Evolutionary conservation across 2,329 filamentous ascomycete genomes (phyloP), one percentile per base, ranked within the genome.

Genomic region (Ilyonectria robusta): DNA sequence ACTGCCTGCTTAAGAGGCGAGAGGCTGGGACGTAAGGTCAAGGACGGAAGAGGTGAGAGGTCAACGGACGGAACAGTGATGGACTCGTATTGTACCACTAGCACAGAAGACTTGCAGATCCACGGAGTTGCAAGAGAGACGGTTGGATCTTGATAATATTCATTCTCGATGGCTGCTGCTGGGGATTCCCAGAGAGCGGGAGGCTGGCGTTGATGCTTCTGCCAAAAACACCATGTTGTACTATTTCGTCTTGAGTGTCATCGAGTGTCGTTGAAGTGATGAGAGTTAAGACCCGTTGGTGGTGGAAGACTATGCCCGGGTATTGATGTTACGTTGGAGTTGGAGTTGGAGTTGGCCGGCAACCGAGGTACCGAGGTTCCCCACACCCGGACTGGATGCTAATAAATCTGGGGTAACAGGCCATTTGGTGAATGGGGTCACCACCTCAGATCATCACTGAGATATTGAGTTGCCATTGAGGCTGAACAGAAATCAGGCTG

Each of bases 1-100:
- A 2, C 84, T 98, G 67, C 92, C 92, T 21, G 89, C 90, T 56
- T 94, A 84, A 76, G 21, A 31, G n/a, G 29, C 13, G 19, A 42
- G 40, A 40, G 40, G 40, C 6, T 5, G 44, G 21, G 21, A 21
- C 21, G 21, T 21, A 21, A 21, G 21, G 21, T 21, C 21, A 26
- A 4, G 26, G 26, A 26, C 26, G 26, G 6, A 26, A 17, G 5
- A 53, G 59, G 19, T 17, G 33, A 60, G 9, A 51, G 19, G 31
- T 33, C 31, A 15, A n/a, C 19, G n/a, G 31, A 54, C 47, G 42
- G n/a, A 56, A 40, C 6, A 29, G 26, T 15, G 53, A 31, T 51
- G 61, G 46, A 50, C 29, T 55, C 37, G 60, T 54, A 67, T 59
- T 72, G 70, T 72, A 72, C 46, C 47, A 73, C 50, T 70, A 68